These are phyloP conservation scores for Pichia sp. DNA, from an alignment of 1,139 yeast species.

Conservation along the genomic window DNA sequence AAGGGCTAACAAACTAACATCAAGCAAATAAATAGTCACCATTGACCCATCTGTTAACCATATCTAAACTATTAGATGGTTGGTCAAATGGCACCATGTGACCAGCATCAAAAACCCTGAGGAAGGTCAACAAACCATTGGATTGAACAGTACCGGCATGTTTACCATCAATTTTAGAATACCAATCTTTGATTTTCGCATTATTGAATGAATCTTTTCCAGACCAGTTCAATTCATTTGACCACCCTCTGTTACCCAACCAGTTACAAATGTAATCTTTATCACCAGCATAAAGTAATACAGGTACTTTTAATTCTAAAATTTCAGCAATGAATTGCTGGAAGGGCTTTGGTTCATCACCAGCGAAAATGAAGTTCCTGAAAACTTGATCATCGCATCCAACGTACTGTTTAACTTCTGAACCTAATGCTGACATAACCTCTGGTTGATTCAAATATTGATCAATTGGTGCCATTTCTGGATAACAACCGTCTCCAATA, in stretches of 20 bases:
- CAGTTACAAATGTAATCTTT: constrained; percentile 87
- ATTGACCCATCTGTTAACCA: constrained; percentile 72
- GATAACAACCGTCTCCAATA: constrained; percentile 46
- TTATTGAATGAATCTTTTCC: constrained; percentile 25
- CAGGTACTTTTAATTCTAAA: constrained; percentile 57
- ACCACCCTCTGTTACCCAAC: constrained; percentile 82
- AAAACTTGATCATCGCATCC: constrained; percentile 53
- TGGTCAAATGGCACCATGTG: constrained; percentile 81
- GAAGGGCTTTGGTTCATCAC: constrained; percentile 62
- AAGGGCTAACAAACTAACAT: neutral
- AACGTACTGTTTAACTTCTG: constrained; percentile 44
- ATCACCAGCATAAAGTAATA: constrained; percentile 82
- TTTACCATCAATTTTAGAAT: constrained; percentile 29
- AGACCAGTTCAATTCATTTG: constrained; percentile 59
- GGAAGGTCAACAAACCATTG: constrained; percentile 46
- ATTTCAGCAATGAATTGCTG: constrained; percentile 52
- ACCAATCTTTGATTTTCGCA: constrained; percentile 22
- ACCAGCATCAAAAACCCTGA: constrained; percentile 59
- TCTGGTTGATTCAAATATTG: constrained; percentile 50
- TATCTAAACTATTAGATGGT: constrained; percentile 63
- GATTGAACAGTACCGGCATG: constrained; percentile 54
- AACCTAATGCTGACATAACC: constrained; percentile 57
- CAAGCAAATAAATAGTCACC: constrained; percentile 30
- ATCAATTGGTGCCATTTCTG: constrained; percentile 45
- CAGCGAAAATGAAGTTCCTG: constrained; percentile 44